Evolutionary conservation across 345 rosid species (phyloP).

Genomic region (Citrus maxima): DNA sequence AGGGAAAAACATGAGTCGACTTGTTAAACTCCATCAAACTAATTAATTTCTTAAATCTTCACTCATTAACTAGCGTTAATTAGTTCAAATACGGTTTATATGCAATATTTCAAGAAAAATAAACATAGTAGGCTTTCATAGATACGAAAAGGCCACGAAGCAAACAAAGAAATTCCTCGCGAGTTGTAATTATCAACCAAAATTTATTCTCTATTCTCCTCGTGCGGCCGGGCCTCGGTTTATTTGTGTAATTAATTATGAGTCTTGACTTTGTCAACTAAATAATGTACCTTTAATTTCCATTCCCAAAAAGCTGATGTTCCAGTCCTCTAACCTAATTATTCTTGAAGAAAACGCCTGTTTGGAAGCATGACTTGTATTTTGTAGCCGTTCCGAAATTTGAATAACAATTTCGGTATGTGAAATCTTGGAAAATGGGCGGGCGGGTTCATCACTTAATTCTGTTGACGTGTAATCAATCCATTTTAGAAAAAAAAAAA

Average conservation of each 20-base stretch:
- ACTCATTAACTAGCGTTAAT: too few species aligned
- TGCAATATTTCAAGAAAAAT: too few species aligned
- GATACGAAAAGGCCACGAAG: neutral
- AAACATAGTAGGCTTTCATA: too few species aligned
- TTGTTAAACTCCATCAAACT: too few species aligned
- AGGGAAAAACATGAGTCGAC: too few species aligned
- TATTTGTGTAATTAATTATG: neutral
- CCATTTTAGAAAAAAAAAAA: neutral
- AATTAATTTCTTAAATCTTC: too few species aligned
- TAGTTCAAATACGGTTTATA: too few species aligned
- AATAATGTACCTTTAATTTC: too few species aligned
- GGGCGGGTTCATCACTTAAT: too few species aligned
- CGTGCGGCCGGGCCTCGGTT: neutral
- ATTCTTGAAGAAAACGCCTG: neutral
- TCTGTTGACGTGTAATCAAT: neutral
- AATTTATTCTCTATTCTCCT: neutral
- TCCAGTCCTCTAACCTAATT: too few species aligned
- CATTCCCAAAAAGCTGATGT: too few species aligned
- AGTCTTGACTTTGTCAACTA: neutral
- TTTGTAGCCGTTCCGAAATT: neutral
- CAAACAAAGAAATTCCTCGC: neutral
- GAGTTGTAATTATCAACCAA: neutral
- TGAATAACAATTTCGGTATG: neutral
- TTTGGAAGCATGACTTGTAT: neutral
- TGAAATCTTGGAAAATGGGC: too few species aligned